Evolutionary conservation across 2,329 filamentous ascomycete species (phyloP).

Genomic region (Botryotinia convoluta): DNA sequence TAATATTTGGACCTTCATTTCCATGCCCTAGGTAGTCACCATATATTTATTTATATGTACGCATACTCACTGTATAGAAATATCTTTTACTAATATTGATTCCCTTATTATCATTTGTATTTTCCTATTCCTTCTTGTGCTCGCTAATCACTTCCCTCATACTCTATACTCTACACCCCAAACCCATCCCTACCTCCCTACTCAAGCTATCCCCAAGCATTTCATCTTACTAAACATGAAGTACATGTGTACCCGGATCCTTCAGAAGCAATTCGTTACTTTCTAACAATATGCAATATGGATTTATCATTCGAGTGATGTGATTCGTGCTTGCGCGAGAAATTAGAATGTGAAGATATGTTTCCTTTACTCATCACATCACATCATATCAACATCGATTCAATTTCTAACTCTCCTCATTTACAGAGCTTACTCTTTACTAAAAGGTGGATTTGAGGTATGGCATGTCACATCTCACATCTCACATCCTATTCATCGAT

Average conservation of each 20-base stretch:
- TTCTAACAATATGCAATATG: neutral
- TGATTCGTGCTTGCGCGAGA: neutral
- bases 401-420: neutral
- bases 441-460: neutral
- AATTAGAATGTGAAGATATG: fast-evolving
- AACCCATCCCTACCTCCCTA: too few species aligned
- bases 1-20: neutral
- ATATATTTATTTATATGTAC: too few species aligned
- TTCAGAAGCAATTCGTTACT: neutral
- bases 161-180: neutral
- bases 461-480: neutral
- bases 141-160: neutral
- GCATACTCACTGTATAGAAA: neutral
- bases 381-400: neutral
- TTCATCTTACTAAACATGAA: too few species aligned
- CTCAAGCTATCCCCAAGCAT: too few species aligned
- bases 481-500: neutral
- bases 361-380: neutral
- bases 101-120: too few species aligned
- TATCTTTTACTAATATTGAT: neutral
- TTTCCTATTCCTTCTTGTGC: neutral
- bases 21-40: too few species aligned
- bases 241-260: too few species aligned
- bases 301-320: too few species aligned
- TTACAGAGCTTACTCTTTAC: neutral